Base-by-base conservation (phyloP, 805 yeast species). In the Zygosaccharomyces rouxii region DNA sequence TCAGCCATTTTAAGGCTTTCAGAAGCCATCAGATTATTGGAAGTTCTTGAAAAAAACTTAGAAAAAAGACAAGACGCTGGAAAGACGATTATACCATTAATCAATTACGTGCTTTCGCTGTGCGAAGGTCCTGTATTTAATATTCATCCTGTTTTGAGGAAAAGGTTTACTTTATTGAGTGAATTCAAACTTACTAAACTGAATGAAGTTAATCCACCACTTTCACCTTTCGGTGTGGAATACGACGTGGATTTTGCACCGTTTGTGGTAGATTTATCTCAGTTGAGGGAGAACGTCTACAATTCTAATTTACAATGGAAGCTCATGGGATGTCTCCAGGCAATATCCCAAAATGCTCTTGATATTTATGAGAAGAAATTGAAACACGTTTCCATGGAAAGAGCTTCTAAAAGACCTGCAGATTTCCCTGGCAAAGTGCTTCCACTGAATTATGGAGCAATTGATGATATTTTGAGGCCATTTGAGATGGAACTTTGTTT, bases 1-100 rank as follows among this genome's bases (percentile, higher is more conserved):
- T 79, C 79, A 55, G 77, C 81, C 7, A 67, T 76, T 2, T 59
- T 66, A 48, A 81, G 81, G 57, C 57, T 81, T 22, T 68, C 68
- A 31, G 63, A 65, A 29, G 60, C 76, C 40, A 50, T 67, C 3
- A 62, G 70, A 14, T 60, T 71, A 21, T 55, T 76, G n/a, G 62
- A 55, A 21, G 43, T 58, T 1, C 51, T 74, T 25, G 56, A 58
- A 35, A 56, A 55, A 21, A 58, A 54, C 37, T 49, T 65, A 30
- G 55, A 57, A 23, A 54, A 55, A 6, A 49, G 65, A 11, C 51
- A 55, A 3, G 48, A 57, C 3, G 25, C 33, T 11, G 49, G 54
- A 44, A 50, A 53, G 2, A 48, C 57, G 4, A 54, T 67, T 23
- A 63, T 68, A 19, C 73, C 76, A 1, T 52, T 70, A 9, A 50